Base-by-base conservation (phyloP, 163 green algal species). In the Chlamydomonas reinhardtii region DNA sequence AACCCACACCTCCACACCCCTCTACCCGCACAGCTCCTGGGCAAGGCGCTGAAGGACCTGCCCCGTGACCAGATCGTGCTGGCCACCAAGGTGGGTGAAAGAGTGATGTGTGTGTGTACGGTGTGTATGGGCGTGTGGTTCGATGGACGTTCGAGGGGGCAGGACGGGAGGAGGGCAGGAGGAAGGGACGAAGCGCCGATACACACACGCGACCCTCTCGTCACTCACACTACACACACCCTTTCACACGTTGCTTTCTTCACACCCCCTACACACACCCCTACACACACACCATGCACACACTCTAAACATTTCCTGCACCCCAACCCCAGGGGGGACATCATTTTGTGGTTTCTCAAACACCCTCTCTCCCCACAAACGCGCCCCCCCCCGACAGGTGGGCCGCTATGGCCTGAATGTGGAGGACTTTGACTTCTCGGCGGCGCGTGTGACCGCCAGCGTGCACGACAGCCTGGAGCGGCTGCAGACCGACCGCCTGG, bases 31-130 rank as follows among this genome's bases (percentile, higher is more conserved):
- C 94, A 97, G 94, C 90, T 97, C 54, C 86, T 99, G n/a, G 96
- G 96, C 0, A 84, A 91, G 39, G 94, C 89, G 0, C 86, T 99
- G 64, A 90, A 94, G 35, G 84, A 84, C 39, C 79, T 99, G 39
- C 97, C 96, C 0, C 87, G 97, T 1, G 91, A 96, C 19, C 73
- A 98, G 68, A 89, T 98, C 22, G 85, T 99, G 1, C 74, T 99
- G 0, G 90, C 95, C 14, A 98, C 96, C 70, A 99, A 99, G 83
- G 95, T 96, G 25, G 59, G 59, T 29, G 22, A 4, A 8, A 1
- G 25, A 4, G 5, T 31, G 59, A n/a, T 2, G 59, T 22, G 17
- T 2, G 25, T 65, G n/a, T n/a, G n/a, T n/a, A n/a, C n/a, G n/a
- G 32, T 71, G 74, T 16, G 19, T 24, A 12, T 43, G 3, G 37